A percentile compares a stretch with the other conserved stretches of the same genome.
phyloP scores from a whole-genome alignment of 208 protist genomes.

The Endotrypanum monterogeii region DNA sequence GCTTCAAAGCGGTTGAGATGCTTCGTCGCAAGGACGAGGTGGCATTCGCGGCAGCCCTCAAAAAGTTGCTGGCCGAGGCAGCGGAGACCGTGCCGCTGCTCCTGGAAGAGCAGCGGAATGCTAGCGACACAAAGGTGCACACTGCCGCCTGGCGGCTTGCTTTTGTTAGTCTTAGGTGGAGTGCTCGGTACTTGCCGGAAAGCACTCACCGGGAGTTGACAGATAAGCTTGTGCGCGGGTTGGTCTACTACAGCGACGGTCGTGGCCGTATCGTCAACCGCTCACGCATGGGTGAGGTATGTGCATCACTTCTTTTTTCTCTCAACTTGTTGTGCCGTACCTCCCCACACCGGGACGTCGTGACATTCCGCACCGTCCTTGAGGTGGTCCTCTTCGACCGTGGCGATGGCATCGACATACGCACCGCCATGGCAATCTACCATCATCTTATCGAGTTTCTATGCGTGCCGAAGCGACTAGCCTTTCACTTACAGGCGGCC shows the following conservation, averaged over 20 bases:
- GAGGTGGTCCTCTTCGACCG: conserved; percentile 60
- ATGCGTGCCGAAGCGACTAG: conserved; percentile 39
- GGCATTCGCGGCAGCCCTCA: conserved; percentile 23
- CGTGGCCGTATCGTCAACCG: conserved; percentile 37
- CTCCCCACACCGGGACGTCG: conserved; percentile 47
- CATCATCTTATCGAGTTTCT: conserved; percentile 57
- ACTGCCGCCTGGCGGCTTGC: conserved; percentile 66
- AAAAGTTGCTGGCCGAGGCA: conserved; percentile 24
- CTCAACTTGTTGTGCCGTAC: conserved; percentile 55
- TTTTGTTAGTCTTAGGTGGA: conserved; percentile 59
- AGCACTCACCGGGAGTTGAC: conserved; percentile 21
- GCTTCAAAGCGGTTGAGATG: conserved; percentile 34
- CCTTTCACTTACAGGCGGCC: conserved; percentile 26
- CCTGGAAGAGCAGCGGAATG: conserved; percentile 42
- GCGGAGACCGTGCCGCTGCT: conserved; percentile 63
- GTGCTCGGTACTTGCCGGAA: conserved; percentile 20
- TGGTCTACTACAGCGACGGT: conserved; percentile 45
- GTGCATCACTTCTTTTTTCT: conserved; percentile 53
- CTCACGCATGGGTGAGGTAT: conserved; percentile 50
- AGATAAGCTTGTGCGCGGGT: conserved; percentile 41
- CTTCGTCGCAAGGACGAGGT: conserved; percentile 26
- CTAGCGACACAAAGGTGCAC: conserved; percentile 45
- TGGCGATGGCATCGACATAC: conserved; percentile 24
- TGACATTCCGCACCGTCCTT: conserved; percentile 48
- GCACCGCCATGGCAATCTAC: conserved; percentile 57